A percentile compares a stretch with the other conserved stretches of the same genome.
phyloP scores from a whole-genome alignment of 768 basidiomycete genomes.

The Trametes gibbosa region DNA sequence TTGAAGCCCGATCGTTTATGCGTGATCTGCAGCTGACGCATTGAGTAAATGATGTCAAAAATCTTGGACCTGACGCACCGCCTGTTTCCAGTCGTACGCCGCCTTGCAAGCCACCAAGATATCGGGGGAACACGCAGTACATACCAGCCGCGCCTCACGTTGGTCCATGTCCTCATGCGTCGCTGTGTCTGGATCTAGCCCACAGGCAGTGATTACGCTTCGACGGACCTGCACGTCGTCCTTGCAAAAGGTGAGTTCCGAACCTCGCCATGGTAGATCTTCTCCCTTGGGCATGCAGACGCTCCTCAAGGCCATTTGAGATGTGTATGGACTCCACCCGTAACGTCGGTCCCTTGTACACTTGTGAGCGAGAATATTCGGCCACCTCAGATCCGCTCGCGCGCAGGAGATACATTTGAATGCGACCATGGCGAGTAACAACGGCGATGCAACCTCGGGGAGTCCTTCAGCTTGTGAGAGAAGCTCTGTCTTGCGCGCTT shows the following conservation, averaged over 20 bases:
- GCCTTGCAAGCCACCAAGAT: neutral
- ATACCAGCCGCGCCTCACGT: neutral
- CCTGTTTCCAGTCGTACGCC: neutral
- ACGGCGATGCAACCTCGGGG: neutral
- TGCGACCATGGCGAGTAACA: neutral
- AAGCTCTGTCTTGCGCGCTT: neutral
- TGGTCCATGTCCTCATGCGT: constrained; percentile 8
- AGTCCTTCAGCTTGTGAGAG: neutral
- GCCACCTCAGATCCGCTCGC: neutral
- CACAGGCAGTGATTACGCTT: neutral
- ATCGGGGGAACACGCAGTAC: neutral
- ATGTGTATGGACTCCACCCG: too few species aligned
- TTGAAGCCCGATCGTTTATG: neutral
- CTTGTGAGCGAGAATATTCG: neutral
- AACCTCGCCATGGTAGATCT: neutral
- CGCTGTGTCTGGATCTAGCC: neutral
- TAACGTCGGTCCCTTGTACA: neutral
- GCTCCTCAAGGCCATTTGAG: neutral
- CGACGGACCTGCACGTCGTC: neutral
- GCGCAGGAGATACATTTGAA: neutral
- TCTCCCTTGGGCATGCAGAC: neutral
- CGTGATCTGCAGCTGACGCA: neutral
- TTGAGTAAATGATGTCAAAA: neutral
- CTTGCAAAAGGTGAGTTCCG: neutral
- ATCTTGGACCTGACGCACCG: neutral